A percentile compares a stretch with the other conserved stretches of the same genome.
Conservation (phyloP, 2,329 filamentous ascomycete species). For the Cercospora sojina region DNA sequence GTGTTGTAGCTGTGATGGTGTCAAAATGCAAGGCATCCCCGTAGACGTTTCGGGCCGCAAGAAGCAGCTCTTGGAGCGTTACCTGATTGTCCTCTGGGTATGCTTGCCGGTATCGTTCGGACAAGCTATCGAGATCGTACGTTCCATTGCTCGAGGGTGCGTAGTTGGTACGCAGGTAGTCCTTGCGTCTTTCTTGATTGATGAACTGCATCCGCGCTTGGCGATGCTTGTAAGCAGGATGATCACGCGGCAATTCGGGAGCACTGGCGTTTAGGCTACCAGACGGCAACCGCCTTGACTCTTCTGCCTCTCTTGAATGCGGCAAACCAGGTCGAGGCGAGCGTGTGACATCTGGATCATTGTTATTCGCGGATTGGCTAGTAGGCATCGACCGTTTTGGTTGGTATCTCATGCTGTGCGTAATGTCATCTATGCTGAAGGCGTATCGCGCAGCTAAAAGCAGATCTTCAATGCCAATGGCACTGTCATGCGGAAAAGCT, state of each 20-base stretch:
- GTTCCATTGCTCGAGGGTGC: neutral
- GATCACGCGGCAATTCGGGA: neutral
- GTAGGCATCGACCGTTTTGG: neutral
- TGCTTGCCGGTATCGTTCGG: constrained; percentile 1
- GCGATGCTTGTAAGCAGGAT: neutral
- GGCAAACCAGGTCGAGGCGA: neutral
- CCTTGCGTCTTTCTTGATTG: constrained; percentile 6
- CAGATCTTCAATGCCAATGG: constrained; percentile 7
- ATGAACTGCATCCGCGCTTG: constrained; percentile 8
- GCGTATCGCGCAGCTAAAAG: constrained; percentile 33
- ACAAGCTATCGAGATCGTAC: neutral
- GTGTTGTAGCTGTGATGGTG: constrained; percentile 6
- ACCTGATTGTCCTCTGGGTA: constrained; percentile 6
- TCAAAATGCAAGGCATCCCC: neutral
- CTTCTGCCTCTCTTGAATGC: neutral
- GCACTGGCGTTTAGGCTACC: neutral
- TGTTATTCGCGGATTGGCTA: neutral
- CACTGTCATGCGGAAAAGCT: constrained; percentile 3
- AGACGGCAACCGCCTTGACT: neutral
- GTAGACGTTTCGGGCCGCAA: neutral
- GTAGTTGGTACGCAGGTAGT: neutral
- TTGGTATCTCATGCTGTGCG: constrained; percentile 32
- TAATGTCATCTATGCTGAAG: constrained; percentile 35
- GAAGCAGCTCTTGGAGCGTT: constrained; percentile 2
- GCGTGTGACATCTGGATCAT: neutral